Conservation (phyloP, 768 basidiomycete species). For the Myochromella boudieri region DNA sequence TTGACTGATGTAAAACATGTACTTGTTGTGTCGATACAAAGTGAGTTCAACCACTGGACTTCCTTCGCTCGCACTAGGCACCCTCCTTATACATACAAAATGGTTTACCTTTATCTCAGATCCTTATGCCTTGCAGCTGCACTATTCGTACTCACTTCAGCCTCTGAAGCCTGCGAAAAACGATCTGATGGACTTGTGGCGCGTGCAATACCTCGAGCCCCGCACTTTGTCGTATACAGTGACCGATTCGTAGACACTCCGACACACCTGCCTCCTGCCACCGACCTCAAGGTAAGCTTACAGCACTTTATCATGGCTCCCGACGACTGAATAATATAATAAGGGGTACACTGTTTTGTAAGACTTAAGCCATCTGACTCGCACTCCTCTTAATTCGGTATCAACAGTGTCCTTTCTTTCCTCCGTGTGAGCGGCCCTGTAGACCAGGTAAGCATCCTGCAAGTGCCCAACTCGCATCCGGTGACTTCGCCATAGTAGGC, state of each 20-base stretch:
- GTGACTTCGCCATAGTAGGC: slow-evolving; percentile 27
- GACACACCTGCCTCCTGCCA: background rate
- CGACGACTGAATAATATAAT: background rate
- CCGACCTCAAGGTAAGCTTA: slow-evolving; percentile 3
- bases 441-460: slow-evolving; percentile 24
- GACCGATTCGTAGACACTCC: background rate
- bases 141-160: no score
- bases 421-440: slow-evolving; percentile 37
- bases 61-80: no score
- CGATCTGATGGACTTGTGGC: no score
- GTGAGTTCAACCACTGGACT: no score
- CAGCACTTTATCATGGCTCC: background rate
- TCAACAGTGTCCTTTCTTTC: slow-evolving; percentile 35
- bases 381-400: background rate
- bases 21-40: no score
- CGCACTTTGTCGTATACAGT: background rate
- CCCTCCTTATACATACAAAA: no score
- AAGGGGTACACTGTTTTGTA: slow-evolving; percentile 11
- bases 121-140: no score
- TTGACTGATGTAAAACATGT: no score
- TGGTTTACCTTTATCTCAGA: no score
- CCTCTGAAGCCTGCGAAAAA: no score
- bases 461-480: background rate
- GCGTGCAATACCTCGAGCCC: no score
- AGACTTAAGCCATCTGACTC: background rate